Conservation (phyloP, 1,139 yeast genomes). For the Eremothecium sinecaudum region DNA sequence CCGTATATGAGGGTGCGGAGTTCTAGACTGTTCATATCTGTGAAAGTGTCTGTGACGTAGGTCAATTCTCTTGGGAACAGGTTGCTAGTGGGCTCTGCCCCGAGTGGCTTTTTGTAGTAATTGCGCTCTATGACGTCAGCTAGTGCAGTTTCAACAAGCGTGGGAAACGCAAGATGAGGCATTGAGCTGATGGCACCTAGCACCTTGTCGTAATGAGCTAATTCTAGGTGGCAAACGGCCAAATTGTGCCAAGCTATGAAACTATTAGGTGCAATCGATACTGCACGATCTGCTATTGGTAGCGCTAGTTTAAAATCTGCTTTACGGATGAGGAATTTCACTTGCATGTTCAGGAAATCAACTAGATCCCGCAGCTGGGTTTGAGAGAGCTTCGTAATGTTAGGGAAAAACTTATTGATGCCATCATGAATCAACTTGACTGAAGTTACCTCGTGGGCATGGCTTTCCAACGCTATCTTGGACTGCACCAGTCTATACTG, state of each 20-base stretch:
- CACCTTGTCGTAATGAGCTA: slow-evolving; percentile 67
- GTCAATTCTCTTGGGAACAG: slow-evolving; percentile 52
- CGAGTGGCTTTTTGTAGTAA: slow-evolving; percentile 26
- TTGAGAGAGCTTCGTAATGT: slow-evolving; percentile 8
- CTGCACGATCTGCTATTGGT: slow-evolving; percentile 63
- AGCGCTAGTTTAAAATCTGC: slow-evolving; percentile 63
- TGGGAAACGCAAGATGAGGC: slow-evolving; percentile 41
- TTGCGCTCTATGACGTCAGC: slow-evolving; percentile 12
- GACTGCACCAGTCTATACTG: slow-evolving; percentile 44
- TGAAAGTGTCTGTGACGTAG: slow-evolving; percentile 42
- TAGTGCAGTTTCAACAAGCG: slow-evolving; percentile 17
- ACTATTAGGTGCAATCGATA: slow-evolving; percentile 75
- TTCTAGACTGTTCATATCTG: slow-evolving; percentile 20
- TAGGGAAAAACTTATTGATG: slow-evolving; percentile 26
- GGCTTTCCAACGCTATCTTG: slow-evolving; percentile 17
- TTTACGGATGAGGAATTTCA: slow-evolving; percentile 60
- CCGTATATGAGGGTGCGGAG: slow-evolving; percentile 36
- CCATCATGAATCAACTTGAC: slow-evolving; percentile 53
- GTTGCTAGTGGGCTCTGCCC: slow-evolving; percentile 39
- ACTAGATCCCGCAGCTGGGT: slow-evolving; percentile 50
- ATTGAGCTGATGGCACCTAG: slow-evolving; percentile 78
- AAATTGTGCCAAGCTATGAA: slow-evolving; percentile 75
- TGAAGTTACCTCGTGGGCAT: slow-evolving; percentile 66
- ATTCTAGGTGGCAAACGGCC: slow-evolving; percentile 61
- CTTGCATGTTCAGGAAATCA: slow-evolving; percentile 49